Evolutionary conservation across 257 asterid species (phyloP), one percentile per base, ranked within the genome.

Genomic region (Solanum paucissectum): DNA sequence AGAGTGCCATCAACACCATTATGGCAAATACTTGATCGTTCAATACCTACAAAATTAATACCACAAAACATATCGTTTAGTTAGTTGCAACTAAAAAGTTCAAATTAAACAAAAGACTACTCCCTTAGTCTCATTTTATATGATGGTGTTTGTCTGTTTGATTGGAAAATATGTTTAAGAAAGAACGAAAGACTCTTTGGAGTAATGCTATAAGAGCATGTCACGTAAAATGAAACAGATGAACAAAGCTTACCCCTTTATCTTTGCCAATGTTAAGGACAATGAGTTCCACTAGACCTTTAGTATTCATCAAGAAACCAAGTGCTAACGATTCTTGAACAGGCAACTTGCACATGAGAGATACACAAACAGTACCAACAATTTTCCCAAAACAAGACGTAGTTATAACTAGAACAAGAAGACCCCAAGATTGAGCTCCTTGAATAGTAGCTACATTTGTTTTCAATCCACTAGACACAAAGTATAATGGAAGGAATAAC

Each of bases 231-330:
- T 71, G 42, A 32, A 71, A 69, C 7, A 32, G 12, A 1, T 29
- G 10, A n/a, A 40, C 38, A 44, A 27, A 79, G 40, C 44, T 87
- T 82, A 91, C 93, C 92, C 90, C 92, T 49, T 89, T 71, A 87
- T 93, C 95, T 75, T 90, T 92, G 40, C 95, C 95, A 49, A 91
- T 79, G 64, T 79, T 79, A 27, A 79, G 85, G 14, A 79, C 85
- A 27, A 44, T 79, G 85, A 79, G 85, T 90, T 93, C 95, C 40
- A 93, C 88, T 36, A 91, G 85, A 3, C 93, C 93, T 84, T 91
- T 91, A 8, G 95, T 92, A 82, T 93, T 93, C 95, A 93, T 93
- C 12, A 93, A 88, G 86, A 93, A 93, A 36, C 94, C 95, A 6
- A 92, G 91, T 7, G 95, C 88, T 4, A 91, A 0, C 0, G 95